phyloP scores from a whole-genome alignment of 2,329 filamentous ascomycete species.

The Hysterium pulicare region DNA sequence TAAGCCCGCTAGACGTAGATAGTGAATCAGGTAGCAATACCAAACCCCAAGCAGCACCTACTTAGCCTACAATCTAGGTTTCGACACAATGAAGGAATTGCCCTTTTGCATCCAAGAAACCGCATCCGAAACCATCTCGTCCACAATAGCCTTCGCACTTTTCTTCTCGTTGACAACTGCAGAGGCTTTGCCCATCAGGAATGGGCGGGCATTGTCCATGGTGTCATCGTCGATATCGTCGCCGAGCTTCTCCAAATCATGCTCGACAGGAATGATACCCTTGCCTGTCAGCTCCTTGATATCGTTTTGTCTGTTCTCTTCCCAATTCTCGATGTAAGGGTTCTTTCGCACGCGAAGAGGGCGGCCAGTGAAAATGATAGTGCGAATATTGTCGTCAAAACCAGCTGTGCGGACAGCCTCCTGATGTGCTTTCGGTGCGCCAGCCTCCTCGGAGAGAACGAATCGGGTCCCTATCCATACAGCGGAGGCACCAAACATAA shows the following conservation, averaged over 20 bases:
- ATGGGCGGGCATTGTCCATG: constrained; percentile 87
- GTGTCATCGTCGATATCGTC: constrained; percentile 69
- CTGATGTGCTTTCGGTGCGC: constrained; percentile 89
- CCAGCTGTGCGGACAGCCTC: constrained; percentile 87
- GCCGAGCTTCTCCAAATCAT: constrained; percentile 82
- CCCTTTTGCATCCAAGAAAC: constrained; percentile 67
- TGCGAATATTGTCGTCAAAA: constrained; percentile 94
- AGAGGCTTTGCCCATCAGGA: constrained; percentile 94
- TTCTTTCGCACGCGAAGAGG: constrained; percentile 92
- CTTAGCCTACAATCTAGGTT: constrained; percentile 31
- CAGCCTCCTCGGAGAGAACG: constrained; percentile 89
- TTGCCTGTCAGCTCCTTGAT: constrained; percentile 88
- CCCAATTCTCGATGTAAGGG: constrained; percentile 93
- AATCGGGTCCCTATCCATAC: constrained; percentile 98
- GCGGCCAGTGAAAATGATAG: constrained; percentile 97
- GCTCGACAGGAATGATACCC: constrained; percentile 89
- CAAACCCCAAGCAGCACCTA: too few species aligned
- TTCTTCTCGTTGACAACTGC: constrained; percentile 93
- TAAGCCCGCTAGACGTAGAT: too few species aligned
- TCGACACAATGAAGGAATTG: constrained; percentile 55
- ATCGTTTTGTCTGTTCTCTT: constrained; percentile 82
- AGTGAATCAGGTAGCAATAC: too few species aligned
- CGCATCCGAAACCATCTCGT: constrained; percentile 87
- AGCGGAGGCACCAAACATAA: constrained; percentile 87
- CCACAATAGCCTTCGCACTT: constrained; percentile 84